Percentiles rank a stretch among this genome's conserved stretches.
phyloP scores from a whole-genome alignment of 306 rosid species.

The Quercus suber region DNA sequence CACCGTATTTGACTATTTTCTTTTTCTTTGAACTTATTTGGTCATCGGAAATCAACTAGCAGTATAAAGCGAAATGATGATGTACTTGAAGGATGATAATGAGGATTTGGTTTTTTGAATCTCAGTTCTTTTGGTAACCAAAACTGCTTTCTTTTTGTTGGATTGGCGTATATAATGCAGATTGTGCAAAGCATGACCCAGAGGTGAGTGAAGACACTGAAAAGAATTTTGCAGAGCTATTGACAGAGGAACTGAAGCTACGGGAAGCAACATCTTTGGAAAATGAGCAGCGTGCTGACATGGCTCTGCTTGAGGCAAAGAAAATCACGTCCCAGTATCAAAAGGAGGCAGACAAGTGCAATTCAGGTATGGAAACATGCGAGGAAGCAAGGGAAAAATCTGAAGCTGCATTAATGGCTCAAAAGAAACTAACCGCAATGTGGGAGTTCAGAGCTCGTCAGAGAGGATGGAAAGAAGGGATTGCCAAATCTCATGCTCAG shows the following conservation, averaged over 20 bases:
- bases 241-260: conserved; percentile 85
- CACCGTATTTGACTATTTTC: not conserved
- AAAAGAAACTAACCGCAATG: conserved; percentile 63
- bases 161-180: conserved; percentile 38
- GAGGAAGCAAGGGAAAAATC: conserved; percentile 96
- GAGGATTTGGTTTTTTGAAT: not conserved
- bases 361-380: conserved; percentile 97
- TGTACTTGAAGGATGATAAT: not conserved
- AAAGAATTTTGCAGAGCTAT: conserved; percentile 81
- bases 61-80: not conserved
- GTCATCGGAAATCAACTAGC: not conserved
- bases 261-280: conserved; percentile 74
- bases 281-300: conserved; percentile 71
- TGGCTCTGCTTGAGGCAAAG: conserved; percentile 95
- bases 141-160: conserved; percentile 8
- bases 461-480: conserved; percentile 95
- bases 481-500: conserved; percentile 50
- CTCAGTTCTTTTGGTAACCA: conserved; percentile 9
- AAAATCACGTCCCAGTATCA: conserved; percentile 94
- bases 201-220: conserved; percentile 84
- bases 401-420: conserved; percentile 59
- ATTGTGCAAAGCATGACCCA: conserved; percentile 90
- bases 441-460: conserved; percentile 98
- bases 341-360: conserved; percentile 98
- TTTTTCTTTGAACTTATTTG: not conserved